Evolutionary conservation across 2,329 filamentous ascomycete genomes (phyloP), one percentile per base, ranked within the genome.

Genomic region (Lasiodiplodia theobromae): DNA sequence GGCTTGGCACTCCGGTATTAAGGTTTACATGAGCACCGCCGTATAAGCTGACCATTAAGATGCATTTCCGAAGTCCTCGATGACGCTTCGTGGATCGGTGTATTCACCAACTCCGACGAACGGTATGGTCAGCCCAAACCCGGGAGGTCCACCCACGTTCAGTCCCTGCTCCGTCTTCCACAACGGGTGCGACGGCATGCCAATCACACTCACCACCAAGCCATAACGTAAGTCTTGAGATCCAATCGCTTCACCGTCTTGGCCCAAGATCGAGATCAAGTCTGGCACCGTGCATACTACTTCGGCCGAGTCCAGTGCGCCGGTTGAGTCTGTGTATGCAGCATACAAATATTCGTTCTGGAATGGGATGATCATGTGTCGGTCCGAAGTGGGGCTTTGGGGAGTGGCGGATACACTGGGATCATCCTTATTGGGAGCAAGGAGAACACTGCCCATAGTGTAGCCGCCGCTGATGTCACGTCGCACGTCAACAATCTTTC

Each of bases 281-380:
- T 62, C 57, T 16, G 57, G 57, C n/a, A 62, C 57, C 14, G 57
- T 62, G 21, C 57, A 62, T 7, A 62, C 38, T 3, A 62, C 38
- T 28, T 62, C 57, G 3, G 44, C 37, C 11, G 37, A 37, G 10
- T 62, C 57, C 7, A 21, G 1, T 28, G 57, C 12, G 3, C 57
- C 57, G 14, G 57, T 62, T 28, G 38, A 47, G 21, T 47, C 37
- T 16, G 44, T 28, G 37, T 47, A 47, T 11, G 57, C 21, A 8
- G 57, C 57, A 21, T 62, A 62, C 57, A 62, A 12, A 25, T 62
- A 62, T n/a, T 62, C 57, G 12, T 62, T 62, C n/a, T 62, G 57
- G 37, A 62, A 62, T 38, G 57, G 57, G 18, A 62, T 40, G 38
- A 62, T 28, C 57, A 62, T 31, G 14, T 62, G 37, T 10, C 57